These are phyloP conservation scores for Leucoagaricus sp. DNA, from an alignment of 1,284 basidiomycete species.

Conservation along the genomic window DNA sequence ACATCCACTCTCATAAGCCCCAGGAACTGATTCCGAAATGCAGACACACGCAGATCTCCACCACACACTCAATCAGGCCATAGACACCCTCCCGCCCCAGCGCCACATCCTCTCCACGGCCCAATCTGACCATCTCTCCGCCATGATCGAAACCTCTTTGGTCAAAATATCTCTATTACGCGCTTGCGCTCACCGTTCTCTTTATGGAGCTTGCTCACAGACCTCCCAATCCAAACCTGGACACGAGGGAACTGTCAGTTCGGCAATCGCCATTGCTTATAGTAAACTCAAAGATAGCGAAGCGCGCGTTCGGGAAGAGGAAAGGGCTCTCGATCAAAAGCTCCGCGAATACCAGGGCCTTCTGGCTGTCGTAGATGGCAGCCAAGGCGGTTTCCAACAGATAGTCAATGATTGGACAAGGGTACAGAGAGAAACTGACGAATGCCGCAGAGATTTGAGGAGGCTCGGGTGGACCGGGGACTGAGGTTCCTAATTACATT, in stretches of 20 bases:
- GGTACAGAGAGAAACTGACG: slow-evolving; percentile 48
- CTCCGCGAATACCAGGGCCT: slow-evolving; percentile 44
- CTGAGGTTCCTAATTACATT: slow-evolving; percentile 19
- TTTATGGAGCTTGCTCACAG: slow-evolving; percentile 35
- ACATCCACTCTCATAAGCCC: not conserved
- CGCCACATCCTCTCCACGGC: slow-evolving; percentile 31
- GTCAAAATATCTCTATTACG: slow-evolving; percentile 49
- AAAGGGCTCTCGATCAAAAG: slow-evolving; percentile 36
- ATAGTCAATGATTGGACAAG: slow-evolving; percentile 50
- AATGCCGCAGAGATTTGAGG: slow-evolving; percentile 47
- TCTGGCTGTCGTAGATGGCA: slow-evolving; percentile 42
- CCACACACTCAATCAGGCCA: slow-evolving; percentile 27
- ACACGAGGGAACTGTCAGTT: slow-evolving; percentile 25
- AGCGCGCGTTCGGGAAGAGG: slow-evolving; percentile 38
- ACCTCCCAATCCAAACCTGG: not conserved
- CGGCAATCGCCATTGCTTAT: slow-evolving; percentile 38
- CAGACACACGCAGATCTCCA: slow-evolving; percentile 39
- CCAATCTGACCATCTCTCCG: slow-evolving; percentile 38
- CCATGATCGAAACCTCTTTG: slow-evolving; percentile 46
- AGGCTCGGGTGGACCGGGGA: slow-evolving; percentile 52
- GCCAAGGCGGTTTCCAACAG: slow-evolving; percentile 41
- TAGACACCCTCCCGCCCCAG: slow-evolving; percentile 30
- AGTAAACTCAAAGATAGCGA: slow-evolving; percentile 37
- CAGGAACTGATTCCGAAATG: not conserved
- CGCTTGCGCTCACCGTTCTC: slow-evolving; percentile 35